Percentiles rank a stretch among this genome's conserved stretches.
Evolutionary conservation across 352 stramenopile species (phyloP).

Genomic region (Phytophthora uliginosa): DNA sequence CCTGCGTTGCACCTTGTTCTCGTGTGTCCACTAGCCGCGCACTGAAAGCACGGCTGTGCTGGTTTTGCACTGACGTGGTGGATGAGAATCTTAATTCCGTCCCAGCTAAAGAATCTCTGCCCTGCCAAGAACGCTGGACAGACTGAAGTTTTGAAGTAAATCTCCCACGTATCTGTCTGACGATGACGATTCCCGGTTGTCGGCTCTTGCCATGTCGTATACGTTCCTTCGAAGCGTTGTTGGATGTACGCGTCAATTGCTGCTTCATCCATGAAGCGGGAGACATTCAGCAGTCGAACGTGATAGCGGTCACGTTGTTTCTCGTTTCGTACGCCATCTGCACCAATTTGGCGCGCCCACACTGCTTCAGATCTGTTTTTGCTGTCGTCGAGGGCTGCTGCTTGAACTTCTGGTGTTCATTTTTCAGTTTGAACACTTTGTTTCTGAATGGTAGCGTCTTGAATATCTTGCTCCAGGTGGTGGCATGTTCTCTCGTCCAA

Average conservation of each 20-base stretch:
- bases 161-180: too few species aligned
- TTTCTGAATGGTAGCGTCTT: background rate
- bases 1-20: background rate
- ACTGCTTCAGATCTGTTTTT: background rate
- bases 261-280: slow-evolving; percentile 5
- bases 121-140: slow-evolving; percentile 1
- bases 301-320: background rate
- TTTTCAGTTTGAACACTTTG: background rate
- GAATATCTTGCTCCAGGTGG: background rate
- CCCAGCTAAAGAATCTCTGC: slow-evolving; percentile 2
- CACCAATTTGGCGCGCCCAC: slow-evolving; percentile 10
- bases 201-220: too few species aligned
- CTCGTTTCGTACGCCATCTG: slow-evolving; percentile 5
- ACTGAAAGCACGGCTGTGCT: background rate
- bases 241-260: slow-evolving; percentile 12
- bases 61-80: background rate
- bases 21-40: background rate
- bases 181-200: too few species aligned
- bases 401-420: background rate
- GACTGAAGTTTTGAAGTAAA: background rate
- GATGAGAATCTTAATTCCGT: background rate
- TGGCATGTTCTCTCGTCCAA: slow-evolving; percentile 1
- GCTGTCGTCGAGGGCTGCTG: background rate
- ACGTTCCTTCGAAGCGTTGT: too few species aligned
- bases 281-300: slow-evolving; percentile 10